Evolutionary conservation across 768 basidiomycete species (phyloP).

Genomic region (Strobilomyces dryophilus): DNA sequence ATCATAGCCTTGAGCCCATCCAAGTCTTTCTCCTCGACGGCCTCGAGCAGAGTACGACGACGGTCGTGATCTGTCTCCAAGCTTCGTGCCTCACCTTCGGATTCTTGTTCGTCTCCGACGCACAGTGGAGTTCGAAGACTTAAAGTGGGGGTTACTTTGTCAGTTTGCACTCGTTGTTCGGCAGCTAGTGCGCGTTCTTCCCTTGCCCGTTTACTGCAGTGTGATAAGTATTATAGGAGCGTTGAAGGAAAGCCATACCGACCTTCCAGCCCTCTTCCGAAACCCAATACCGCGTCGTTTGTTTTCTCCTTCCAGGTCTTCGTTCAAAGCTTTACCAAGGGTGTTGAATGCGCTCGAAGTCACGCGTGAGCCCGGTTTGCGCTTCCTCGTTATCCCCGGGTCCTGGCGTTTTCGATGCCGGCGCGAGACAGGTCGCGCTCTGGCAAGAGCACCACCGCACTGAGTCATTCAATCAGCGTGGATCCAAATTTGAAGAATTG

Average conservation of each 20-base stretch:
- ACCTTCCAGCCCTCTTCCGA: conserved; percentile 70
- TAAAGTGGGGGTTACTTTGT: conserved; percentile 11
- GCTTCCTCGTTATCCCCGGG: conserved; percentile 58
- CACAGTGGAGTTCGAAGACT: conserved; percentile 15
- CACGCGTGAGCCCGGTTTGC: conserved; percentile 70
- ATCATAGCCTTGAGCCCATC: conserved; percentile 40
- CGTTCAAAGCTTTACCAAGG: conserved; percentile 49
- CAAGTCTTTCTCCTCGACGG: conserved; percentile 41
- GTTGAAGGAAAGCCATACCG: conserved; percentile 7
- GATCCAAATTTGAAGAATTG: neutral
- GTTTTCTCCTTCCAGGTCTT: conserved; percentile 32
- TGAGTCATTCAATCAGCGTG: conserved; percentile 23
- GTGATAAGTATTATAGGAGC: neutral
- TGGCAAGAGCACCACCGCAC: conserved; percentile 79
- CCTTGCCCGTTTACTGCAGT: conserved; percentile 65
- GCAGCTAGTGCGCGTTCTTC: conserved; percentile 77
- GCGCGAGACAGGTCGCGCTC: conserved; percentile 49
- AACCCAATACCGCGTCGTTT: conserved; percentile 56
- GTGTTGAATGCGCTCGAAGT: conserved; percentile 58
- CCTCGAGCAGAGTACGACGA: conserved; percentile 47
- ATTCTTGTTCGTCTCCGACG: conserved; percentile 31
- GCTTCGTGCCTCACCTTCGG: conserved; percentile 39
- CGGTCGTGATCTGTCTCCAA: conserved; percentile 45
- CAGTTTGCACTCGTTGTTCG: conserved; percentile 52
- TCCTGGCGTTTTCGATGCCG: conserved; percentile 51